These are phyloP conservation scores for Fusarium sterilihyphosum DNA, from an alignment of 2,329 filamentous ascomycete species.

Conservation along the genomic window DNA sequence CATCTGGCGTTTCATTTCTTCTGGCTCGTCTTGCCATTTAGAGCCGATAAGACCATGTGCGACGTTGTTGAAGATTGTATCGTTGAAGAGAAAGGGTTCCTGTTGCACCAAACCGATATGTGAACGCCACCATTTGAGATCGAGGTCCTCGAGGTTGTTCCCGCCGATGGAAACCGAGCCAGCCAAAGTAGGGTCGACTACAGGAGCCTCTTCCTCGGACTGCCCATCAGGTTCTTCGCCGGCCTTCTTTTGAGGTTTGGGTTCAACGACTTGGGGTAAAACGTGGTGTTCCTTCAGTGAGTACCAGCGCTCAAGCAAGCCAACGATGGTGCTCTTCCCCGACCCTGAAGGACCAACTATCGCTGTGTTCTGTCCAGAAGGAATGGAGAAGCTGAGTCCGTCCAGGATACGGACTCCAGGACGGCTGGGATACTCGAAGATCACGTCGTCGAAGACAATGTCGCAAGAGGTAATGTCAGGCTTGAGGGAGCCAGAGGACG, in stretches of 20 bases:
- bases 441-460: constrained; percentile 57
- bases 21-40: constrained; percentile 49
- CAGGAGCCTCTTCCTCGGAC: background rate
- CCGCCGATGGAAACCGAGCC: constrained; percentile 8
- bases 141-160: constrained; percentile 21
- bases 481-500: constrained; percentile 32
- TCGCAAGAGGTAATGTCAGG: constrained; percentile 44
- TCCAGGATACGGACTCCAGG: constrained; percentile 47
- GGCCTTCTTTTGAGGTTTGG: background rate
- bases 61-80: constrained; percentile 58
- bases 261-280: constrained; percentile 15
- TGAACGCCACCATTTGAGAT: constrained; percentile 36
- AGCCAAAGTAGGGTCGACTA: background rate
- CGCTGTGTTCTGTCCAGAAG: constrained; percentile 70
- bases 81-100: constrained; percentile 65
- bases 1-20: constrained; percentile 52
- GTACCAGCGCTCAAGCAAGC: constrained; percentile 75
- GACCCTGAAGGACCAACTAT: constrained; percentile 75
- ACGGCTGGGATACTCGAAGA: constrained; percentile 36
- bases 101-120: constrained; percentile 59
- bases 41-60: constrained; percentile 54
- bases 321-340: constrained; percentile 76
- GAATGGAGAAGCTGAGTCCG: constrained; percentile 61
- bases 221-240: background rate
- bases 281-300: constrained; percentile 26